Evolutionary conservation across 2,329 filamentous ascomycete species (phyloP).

Genomic region (Fusarium decemcellulare): DNA sequence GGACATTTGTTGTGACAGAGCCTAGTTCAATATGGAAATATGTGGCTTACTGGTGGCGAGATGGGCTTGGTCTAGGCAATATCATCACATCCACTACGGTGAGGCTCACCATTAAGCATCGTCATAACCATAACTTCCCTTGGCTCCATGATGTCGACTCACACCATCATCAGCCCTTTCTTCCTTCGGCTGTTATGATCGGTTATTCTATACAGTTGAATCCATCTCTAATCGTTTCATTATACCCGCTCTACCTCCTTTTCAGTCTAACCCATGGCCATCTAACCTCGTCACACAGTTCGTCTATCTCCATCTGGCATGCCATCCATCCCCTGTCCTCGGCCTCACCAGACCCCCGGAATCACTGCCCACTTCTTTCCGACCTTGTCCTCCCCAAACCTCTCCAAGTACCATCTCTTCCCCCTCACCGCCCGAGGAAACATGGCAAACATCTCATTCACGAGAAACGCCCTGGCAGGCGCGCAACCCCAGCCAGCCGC

Average conservation of each 20-base stretch:
- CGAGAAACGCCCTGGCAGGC: slow-evolving; percentile 84
- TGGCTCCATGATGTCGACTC: neutral
- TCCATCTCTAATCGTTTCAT: neutral
- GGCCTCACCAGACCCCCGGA: slow-evolving; percentile 62
- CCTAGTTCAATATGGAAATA: neutral
- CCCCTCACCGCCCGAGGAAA: slow-evolving; percentile 87
- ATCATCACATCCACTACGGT: slow-evolving; percentile 6
- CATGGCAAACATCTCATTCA: slow-evolving; percentile 94
- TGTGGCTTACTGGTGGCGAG: slow-evolving; percentile 10
- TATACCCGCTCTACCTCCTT: neutral
- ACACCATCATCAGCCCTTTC: slow-evolving; percentile 1
- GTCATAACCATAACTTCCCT: neutral
- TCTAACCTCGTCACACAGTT: slow-evolving; percentile 10
- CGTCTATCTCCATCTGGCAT: slow-evolving; percentile 19
- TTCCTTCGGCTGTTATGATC: slow-evolving; percentile 30
- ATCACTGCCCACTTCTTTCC: slow-evolving; percentile 80
- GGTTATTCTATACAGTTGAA: slow-evolving; percentile 12
- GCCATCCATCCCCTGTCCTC: slow-evolving; percentile 7
- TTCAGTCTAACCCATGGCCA: neutral
- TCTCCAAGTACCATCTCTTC: slow-evolving; percentile 87
- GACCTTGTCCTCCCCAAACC: slow-evolving; percentile 88
- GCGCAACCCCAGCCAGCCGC: slow-evolving; percentile 76
- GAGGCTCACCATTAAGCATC: neutral
- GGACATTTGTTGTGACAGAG: neutral
- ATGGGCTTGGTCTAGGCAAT: neutral